Evolutionary conservation across 1,284 basidiomycete species (phyloP).

Genomic region (Trichosporon asahii): DNA sequence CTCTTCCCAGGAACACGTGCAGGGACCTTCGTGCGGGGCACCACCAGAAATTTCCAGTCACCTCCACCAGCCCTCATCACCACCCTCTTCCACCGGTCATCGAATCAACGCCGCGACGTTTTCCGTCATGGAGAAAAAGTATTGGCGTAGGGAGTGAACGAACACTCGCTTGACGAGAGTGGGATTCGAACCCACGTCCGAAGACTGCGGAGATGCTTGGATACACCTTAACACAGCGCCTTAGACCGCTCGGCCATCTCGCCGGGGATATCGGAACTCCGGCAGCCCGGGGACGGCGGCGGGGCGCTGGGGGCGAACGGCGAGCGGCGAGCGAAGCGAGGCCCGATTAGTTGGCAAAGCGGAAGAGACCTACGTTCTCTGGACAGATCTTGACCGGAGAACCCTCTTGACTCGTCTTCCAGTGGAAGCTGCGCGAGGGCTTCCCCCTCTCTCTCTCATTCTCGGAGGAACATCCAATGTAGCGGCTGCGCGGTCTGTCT

Average conservation of each 20-base stretch:
- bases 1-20: no score
- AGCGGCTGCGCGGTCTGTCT: no score
- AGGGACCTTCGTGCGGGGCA: no score
- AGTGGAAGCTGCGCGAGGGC: no score
- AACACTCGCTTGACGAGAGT: background rate
- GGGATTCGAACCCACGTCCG: background rate
- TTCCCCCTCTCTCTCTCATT: no score
- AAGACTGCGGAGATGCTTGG: background rate
- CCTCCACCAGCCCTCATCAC: background rate
- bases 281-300: background rate
- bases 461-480: no score
- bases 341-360: no score
- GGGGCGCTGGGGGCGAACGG: background rate
- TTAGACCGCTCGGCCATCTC: constrained; percentile 22
- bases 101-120: background rate
- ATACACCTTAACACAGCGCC: constrained; percentile 23
- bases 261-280: background rate
- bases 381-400: no score
- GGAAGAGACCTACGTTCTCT: no score
- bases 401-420: no score
- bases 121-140: background rate
- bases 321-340: background rate
- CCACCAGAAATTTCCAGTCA: no score
- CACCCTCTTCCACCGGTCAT: background rate
- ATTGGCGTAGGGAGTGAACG: background rate